phyloP scores from a whole-genome alignment of 2,329 filamentous ascomycete genomes.

The Fusarium pseudocircinatum region DNA sequence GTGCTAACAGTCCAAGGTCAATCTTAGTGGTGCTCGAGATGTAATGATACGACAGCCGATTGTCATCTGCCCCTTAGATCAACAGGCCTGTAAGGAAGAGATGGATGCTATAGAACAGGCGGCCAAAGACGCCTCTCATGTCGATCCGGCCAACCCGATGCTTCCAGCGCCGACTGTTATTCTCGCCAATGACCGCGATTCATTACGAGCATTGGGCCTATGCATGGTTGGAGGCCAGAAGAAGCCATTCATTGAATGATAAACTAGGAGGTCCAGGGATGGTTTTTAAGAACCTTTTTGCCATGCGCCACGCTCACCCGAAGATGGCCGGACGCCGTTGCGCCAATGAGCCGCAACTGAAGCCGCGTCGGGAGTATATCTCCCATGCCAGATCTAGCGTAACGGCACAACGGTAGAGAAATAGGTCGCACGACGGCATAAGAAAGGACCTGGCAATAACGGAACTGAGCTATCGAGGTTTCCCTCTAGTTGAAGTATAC shows the following conservation, averaged over 20 bases:
- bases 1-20: conserved; percentile 68
- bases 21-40: conserved; percentile 87
- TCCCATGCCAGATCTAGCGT: conserved; percentile 26
- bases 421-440: conserved; percentile 6
- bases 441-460: not conserved
- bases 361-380: conserved; percentile 30
- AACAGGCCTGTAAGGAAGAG: conserved; percentile 95
- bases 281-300: conserved; percentile 25
- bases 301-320: conserved; percentile 17
- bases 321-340: conserved; percentile 12
- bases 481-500: conserved; percentile 36
- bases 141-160: conserved; percentile 91
- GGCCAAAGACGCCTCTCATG: conserved; percentile 87
- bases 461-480: conserved; percentile 5
- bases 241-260: conserved; percentile 71
- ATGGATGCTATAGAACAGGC: conserved; percentile 98
- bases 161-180: conserved; percentile 88
- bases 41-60: conserved; percentile 91
- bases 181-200: conserved; percentile 76
- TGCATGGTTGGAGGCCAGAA: conserved; percentile 71
- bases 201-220: conserved; percentile 69
- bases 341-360: conserved; percentile 23
- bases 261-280: not conserved
- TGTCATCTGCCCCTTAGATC: conserved; percentile 93
- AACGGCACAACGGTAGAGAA: conserved; percentile 5